Evolutionary conservation across 768 basidiomycete species (phyloP).

Genomic region (Xerocomellus chrysenteron): DNA sequence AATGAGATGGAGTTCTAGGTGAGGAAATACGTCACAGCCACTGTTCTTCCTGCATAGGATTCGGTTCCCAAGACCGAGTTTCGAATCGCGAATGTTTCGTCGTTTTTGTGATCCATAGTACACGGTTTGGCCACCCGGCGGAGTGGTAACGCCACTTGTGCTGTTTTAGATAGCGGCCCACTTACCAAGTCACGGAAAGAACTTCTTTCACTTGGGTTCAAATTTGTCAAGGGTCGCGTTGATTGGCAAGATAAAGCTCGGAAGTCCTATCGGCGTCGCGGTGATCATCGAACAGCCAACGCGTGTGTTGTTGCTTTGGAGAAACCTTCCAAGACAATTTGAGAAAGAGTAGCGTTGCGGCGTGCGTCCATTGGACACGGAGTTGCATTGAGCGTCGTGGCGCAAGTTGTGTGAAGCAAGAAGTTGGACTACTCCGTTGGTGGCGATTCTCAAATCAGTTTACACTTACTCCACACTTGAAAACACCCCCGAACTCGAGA

Average conservation of each 20-base stretch:
- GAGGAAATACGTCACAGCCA: background rate
- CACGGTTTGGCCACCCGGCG: background rate
- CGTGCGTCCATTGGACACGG: constrained; percentile 2
- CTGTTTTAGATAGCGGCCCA: background rate
- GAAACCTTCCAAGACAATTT: background rate
- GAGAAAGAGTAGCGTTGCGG: background rate
- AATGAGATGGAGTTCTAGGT: background rate
- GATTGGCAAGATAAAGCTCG: constrained; percentile 7
- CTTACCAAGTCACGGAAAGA: background rate
- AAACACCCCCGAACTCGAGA: constrained; percentile 10
- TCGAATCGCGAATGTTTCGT: background rate
- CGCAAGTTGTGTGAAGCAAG: constrained; percentile 1
- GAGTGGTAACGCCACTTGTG: constrained; percentile 2
- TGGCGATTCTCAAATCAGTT: constrained; percentile 7
- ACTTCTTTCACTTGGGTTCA: background rate
- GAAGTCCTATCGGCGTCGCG: constrained; percentile 1
- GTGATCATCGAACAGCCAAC: constrained; percentile 2
- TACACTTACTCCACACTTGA: constrained; percentile 1
- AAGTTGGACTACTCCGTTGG: background rate
- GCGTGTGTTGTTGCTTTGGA: background rate
- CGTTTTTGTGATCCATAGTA: background rate
- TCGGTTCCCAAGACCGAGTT: background rate
- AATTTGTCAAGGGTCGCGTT: background rate
- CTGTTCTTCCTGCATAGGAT: background rate
- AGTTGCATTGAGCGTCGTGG: constrained; percentile 10